Evolutionary conservation across 2,329 filamentous ascomycete species (phyloP).

Genomic region (Graphiopsis chlorocephala): DNA sequence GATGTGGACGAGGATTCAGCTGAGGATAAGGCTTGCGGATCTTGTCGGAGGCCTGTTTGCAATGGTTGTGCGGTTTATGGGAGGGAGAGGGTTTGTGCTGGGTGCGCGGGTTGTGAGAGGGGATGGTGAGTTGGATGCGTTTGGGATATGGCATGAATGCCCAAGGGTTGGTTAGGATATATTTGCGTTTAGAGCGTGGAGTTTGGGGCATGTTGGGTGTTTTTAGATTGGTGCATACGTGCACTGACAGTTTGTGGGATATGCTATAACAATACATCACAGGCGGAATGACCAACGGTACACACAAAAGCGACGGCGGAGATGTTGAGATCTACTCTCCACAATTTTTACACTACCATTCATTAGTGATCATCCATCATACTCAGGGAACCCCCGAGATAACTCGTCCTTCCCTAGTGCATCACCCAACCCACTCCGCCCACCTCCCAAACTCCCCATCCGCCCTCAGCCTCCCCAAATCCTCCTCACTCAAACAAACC

Average conservation of each 20-base stretch:
- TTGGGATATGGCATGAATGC: background rate
- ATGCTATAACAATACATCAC: background rate
- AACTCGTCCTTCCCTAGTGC: too few relatives aligned
- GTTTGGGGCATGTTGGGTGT: background rate
- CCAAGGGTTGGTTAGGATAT: background rate
- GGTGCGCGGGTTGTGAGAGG: constrained; percentile 34
- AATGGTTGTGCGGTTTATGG: constrained; percentile 42
- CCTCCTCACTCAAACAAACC: constrained; percentile 48
- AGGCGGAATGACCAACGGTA: background rate
- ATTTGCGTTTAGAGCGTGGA: background rate
- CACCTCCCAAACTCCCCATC: constrained; percentile 42
- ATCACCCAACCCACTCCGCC: constrained; percentile 27
- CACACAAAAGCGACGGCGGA: background rate
- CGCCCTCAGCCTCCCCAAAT: constrained; percentile 44
- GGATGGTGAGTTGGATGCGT: background rate
- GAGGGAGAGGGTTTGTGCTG: constrained; percentile 39
- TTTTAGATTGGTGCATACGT: background rate
- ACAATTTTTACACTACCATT: too few relatives aligned
- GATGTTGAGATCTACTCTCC: background rate
- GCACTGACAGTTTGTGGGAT: background rate
- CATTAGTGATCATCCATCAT: too few relatives aligned
- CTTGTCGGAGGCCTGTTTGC: constrained; percentile 42
- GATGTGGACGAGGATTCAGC: constrained; percentile 33
- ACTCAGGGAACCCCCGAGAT: too few relatives aligned
- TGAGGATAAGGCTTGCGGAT: constrained; percentile 36